Base-by-base conservation (phyloP, 1,139 yeast genomes). In the Candida albicans region DNA sequence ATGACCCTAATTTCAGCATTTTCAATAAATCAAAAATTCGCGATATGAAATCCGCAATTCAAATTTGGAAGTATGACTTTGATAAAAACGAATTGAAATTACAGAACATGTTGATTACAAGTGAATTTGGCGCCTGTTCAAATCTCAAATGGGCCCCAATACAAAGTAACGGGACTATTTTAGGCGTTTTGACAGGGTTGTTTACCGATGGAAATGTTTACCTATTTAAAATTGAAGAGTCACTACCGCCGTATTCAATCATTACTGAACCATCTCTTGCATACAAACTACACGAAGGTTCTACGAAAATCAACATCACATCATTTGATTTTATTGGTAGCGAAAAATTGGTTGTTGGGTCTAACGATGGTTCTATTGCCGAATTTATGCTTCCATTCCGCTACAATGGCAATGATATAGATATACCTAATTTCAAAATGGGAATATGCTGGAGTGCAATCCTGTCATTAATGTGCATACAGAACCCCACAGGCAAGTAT, bases 171-270 rank as follows among this genome's bases (percentile, higher is more conserved):
- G 58, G 55, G 8, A 53, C 55, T 0, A 47, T 65, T 1, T 66
- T 82, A 8, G 75, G 79, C 4, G 59, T 79, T 0, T 53, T 85
- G 13, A 77, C 77, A 1, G 83, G 82, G 12, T 69, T 75, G 0
- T 82, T 79, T 52, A 81, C 81, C 35, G 88, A 84, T 58, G 95
- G 95, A 0, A 61, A 68, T 3, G 62, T 82, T 4, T 81, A 83
- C 43, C 57, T 85, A 3, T 58, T 87, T 39, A 75, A 75, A 43
- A 61, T 82, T 0, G 37, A 44, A 1, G 24, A 38, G 10, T 24
- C 34, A 4, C 37, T 50, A 35, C 51, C 60, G 2, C 51, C 57
- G 26, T 60, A 55, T 44, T 49, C 58, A n/a, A 57, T 55, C 12
- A 56, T 71, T 7, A 48, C 49, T 1, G 47, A 52, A 27, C 60